Evolutionary conservation across 768 basidiomycete genomes (phyloP).

Genomic region (Auriscalpium vulgare): DNA sequence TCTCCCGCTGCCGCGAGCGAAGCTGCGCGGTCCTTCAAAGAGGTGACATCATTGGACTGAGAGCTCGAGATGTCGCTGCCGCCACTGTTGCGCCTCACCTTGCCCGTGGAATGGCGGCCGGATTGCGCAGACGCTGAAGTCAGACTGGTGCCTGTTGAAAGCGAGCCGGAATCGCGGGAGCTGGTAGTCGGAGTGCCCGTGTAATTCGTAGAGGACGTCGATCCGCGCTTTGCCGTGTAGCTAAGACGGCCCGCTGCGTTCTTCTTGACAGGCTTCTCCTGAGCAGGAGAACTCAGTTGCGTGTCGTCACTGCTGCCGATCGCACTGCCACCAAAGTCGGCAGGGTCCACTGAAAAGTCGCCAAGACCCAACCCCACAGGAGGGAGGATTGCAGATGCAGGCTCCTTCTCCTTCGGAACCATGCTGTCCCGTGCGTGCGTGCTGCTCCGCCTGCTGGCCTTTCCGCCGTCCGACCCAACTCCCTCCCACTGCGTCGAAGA

Average conservation of each 20-base stretch:
- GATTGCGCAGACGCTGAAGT: conserved; percentile 71
- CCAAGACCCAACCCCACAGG: conserved; percentile 31
- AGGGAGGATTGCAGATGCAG: conserved; percentile 23
- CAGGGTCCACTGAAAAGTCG: conserved; percentile 22
- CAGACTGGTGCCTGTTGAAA: conserved; percentile 69
- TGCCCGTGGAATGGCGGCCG: conserved; percentile 60
- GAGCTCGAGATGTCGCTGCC: conserved; percentile 79
- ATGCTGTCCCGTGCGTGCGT: conserved; percentile 33
- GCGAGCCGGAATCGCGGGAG: conserved; percentile 80
- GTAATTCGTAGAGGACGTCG: conserved; percentile 83
- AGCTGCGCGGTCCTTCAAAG: conserved; percentile 61
- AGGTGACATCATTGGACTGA: conserved; percentile 58
- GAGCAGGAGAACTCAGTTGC: conserved; percentile 29
- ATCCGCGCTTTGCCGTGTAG: conserved; percentile 81
- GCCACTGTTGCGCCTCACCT: conserved; percentile 69
- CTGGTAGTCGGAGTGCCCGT: conserved; percentile 67
- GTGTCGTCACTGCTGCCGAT: conserved; percentile 46
- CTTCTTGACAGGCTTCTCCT: conserved; percentile 68
- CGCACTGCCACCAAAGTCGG: conserved; percentile 40
- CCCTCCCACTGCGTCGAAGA: conserved; percentile 71
- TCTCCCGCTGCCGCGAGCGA: conserved; percentile 55
- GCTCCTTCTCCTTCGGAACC: conserved; percentile 38
- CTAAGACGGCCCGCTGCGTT: conserved; percentile 53
- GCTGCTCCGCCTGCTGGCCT: conserved; percentile 29
- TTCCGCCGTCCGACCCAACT: conserved; percentile 31